A percentile compares a stretch with the other conserved stretches of the same genome.
Evolutionary conservation across 192 early-diverging fungal genomes (phyloP).

Genomic region (Spizellomyces sp.): DNA sequence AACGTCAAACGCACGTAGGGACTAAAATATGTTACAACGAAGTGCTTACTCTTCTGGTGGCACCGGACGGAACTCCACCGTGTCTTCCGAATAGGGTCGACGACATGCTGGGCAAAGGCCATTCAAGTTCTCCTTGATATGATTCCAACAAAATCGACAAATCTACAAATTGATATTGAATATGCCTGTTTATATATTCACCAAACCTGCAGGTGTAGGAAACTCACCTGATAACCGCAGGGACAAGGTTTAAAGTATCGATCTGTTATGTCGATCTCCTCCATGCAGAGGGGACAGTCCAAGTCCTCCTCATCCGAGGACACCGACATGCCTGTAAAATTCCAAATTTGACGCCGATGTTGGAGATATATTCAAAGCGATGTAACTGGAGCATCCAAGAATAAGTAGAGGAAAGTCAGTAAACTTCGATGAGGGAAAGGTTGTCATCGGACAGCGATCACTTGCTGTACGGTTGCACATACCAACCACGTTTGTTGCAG

Average conservation of each 20-base stretch:
- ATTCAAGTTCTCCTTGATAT: slow-evolving; percentile 93
- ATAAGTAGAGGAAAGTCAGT: too few species aligned
- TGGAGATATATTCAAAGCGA: too few species aligned
- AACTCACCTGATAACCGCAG: slow-evolving; percentile 92
- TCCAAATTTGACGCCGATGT: too few species aligned
- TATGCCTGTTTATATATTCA: background rate
- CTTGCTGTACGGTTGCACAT: too few species aligned
- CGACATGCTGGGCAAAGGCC: slow-evolving; percentile 95
- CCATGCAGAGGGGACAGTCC: slow-evolving; percentile 98
- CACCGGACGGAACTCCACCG: slow-evolving; percentile 83
- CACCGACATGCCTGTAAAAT: background rate
- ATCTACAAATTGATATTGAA: slow-evolving; percentile 60
- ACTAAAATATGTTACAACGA: background rate
- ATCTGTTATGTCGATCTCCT: slow-evolving; percentile 96
- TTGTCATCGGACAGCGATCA: too few species aligned
- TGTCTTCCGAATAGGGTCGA: slow-evolving; percentile 86
- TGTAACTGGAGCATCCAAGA: too few species aligned
- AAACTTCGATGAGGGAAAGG: too few species aligned
- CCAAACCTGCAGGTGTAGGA: background rate
- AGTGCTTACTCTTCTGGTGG: slow-evolving; percentile 83
- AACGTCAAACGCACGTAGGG: background rate
- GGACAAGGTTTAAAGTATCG: slow-evolving; percentile 96
- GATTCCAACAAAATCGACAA: slow-evolving; percentile 98
- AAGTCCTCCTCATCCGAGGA: slow-evolving; percentile 77
- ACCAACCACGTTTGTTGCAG: too few species aligned